Base-by-base conservation (phyloP, 1,139 yeast genomes). In the Nakaseomyces sp. region DNA sequence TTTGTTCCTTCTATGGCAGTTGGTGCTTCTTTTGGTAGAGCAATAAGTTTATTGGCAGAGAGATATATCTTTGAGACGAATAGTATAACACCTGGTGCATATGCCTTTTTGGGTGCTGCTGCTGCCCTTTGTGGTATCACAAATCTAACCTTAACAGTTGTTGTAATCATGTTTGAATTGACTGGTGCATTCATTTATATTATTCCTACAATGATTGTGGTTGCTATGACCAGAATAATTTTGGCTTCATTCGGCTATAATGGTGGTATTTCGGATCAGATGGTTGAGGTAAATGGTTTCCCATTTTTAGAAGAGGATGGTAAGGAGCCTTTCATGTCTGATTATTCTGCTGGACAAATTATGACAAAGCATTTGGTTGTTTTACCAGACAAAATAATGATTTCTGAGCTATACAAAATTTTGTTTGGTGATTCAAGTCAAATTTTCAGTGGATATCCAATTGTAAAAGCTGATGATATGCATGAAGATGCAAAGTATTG, bases 1-100 rank as follows among this genome's bases (percentile, higher is more conserved):
- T 89, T 89, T 66, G 96, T 89, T 13, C 97, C 97, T 1, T 86
- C 96, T 1, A 83, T 89, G 93, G 96, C 96, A 0, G 85, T 91
- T 2, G 97, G 97, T 5, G 96, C 96, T 1, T 78, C 94, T 2
- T 88, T 89, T 68, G 96, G 96, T 3, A 72, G 97, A 46, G 80
- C 93, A 0, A 79, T 84, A 15, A 84, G 89, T 54, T 56, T 69
- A 26, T 51, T 82, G 10, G 74, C 80, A 28, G 69, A 71, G 15
- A 46, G 56, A 38, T 84, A 84, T 55, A 48, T 72, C 2, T 58
- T 66, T 12, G 67, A 66, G 0, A 68, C 75, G 0, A 51, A 55
- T 2, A 86, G 95, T 56, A 76, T 89, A 18, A 85, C 89, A 2
- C 94, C 96, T 0, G 97, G 96, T 0, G 87, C 94, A 0, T 91